These are phyloP conservation scores for Beta macrorhiza DNA, from an alignment of 179 eudicot genomes.

Conservation along the genomic window DNA sequence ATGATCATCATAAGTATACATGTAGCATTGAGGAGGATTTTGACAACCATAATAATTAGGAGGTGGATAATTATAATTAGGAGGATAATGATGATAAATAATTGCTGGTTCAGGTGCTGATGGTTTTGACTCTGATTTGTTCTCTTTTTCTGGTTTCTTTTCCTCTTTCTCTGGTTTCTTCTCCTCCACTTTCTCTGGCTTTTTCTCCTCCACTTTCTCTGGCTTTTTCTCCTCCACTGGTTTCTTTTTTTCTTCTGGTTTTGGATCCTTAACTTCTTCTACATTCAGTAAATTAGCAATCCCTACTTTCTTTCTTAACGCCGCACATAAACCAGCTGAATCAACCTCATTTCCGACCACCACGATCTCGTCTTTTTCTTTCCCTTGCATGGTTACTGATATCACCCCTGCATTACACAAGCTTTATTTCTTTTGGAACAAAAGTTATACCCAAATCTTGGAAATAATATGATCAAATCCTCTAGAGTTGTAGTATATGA, in stretches of 20 bases:
- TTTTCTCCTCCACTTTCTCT: constrained; percentile 17
- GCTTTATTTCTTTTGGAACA: background rate
- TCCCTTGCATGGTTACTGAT: constrained; percentile 40
- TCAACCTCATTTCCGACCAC: constrained; percentile 34
- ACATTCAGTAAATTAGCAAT: constrained; percentile 26
- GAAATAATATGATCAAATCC: background rate
- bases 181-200: constrained; percentile 2
- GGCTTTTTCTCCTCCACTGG: background rate
- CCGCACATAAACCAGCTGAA: constrained; percentile 27
- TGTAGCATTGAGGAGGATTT: constrained; percentile 23
- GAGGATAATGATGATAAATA: constrained; percentile 20
- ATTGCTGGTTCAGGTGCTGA: background rate
- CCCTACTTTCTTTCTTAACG: constrained; percentile 33
- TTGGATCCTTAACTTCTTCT: constrained; percentile 36
- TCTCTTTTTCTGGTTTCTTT: background rate
- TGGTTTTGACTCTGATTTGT: constrained; percentile 1
- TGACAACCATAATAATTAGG: constrained; percentile 20
- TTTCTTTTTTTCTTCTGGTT: constrained; percentile 33
- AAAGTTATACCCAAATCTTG: background rate
- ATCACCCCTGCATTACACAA: constrained; percentile 28
- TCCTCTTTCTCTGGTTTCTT: constrained; percentile 12
- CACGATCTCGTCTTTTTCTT: constrained; percentile 30
- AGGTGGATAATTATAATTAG: constrained; percentile 18
- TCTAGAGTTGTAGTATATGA: too few species aligned
- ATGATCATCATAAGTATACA: constrained; percentile 22